phyloP scores from a whole-genome alignment of 495 filamentous ascomycete genomes.

The Thozetella sp. region DNA sequence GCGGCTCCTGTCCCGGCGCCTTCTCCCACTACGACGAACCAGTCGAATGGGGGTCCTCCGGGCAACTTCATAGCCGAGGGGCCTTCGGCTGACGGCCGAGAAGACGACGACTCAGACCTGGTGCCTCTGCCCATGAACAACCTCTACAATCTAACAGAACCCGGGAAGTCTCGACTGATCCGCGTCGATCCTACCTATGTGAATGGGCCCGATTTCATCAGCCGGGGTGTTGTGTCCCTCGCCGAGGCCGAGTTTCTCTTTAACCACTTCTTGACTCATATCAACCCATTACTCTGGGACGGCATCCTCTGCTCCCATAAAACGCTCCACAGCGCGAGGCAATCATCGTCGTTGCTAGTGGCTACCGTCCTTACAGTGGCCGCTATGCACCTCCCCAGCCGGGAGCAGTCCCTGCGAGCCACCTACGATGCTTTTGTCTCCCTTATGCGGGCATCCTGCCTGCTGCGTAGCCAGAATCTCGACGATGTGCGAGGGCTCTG shows the following conservation, averaged over 20 bases:
- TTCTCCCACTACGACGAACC: background rate
- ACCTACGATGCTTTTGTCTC: background rate
- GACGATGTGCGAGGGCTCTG: background rate
- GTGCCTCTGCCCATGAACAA: slow-evolving; percentile 1
- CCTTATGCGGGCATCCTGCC: background rate
- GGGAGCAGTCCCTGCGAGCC: background rate
- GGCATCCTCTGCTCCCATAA: background rate
- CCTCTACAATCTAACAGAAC: slow-evolving; percentile 1
- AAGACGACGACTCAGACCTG: background rate
- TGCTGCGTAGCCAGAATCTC: background rate
- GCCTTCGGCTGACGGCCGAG: background rate
- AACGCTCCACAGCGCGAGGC: background rate
- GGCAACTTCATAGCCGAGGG: background rate
- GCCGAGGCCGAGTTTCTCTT: background rate
- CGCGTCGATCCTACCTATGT: background rate
- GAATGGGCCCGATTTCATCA: background rate
- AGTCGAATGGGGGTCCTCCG: background rate
- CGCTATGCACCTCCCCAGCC: background rate
- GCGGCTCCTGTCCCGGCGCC: background rate
- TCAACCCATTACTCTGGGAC: slow-evolving; percentile 1
- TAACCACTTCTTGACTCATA: background rate
- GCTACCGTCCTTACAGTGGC: background rate
- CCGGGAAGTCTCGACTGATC: background rate
- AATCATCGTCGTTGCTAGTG: background rate
- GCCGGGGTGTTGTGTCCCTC: background rate